These are phyloP conservation scores for Hysterangium stoloniferum DNA, from an alignment of 768 basidiomycete species.

Conservation along the genomic window DNA sequence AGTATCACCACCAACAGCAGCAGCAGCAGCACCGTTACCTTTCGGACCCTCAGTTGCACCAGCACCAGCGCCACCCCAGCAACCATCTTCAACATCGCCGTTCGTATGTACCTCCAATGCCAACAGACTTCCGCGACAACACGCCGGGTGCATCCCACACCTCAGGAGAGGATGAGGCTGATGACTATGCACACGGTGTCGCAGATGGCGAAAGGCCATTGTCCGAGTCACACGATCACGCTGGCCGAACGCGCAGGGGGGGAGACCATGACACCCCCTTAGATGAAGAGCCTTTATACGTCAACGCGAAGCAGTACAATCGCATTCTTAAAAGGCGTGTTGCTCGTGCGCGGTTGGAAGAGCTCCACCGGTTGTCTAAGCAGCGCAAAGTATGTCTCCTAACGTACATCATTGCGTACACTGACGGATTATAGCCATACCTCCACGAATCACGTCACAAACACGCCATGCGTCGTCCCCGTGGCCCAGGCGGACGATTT, in stretches of 20 bases:
- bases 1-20: neutral
- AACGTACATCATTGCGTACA: neutral
- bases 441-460: constrained; percentile 97
- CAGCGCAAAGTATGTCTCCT: constrained; percentile 71
- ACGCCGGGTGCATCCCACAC: constrained; percentile 9
- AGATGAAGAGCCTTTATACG: constrained; percentile 97
- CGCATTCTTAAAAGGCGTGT: constrained; percentile 94
- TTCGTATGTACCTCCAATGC: neutral
- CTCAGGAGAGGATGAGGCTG: constrained; percentile 8
- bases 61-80: neutral
- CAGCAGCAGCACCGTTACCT: constrained; percentile 3
- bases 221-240: neutral
- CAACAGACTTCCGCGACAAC: constrained; percentile 4
- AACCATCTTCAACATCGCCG: constrained; percentile 1
- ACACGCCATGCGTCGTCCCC: constrained; percentile 94
- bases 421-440: constrained; percentile 60
- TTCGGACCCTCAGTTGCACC: neutral
- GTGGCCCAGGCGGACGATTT: constrained; percentile 96
- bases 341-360: constrained; percentile 86
- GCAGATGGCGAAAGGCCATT: neutral
- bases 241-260: neutral
- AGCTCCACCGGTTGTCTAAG: constrained; percentile 85
- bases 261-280: constrained; percentile 24
- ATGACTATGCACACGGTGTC: constrained; percentile 6
- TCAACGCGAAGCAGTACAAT: constrained; percentile 99